Evolutionary conservation across 192 early-diverging fungal species (phyloP), one percentile per base, ranked within the genome.

Genomic region (Coemansia sp.): DNA sequence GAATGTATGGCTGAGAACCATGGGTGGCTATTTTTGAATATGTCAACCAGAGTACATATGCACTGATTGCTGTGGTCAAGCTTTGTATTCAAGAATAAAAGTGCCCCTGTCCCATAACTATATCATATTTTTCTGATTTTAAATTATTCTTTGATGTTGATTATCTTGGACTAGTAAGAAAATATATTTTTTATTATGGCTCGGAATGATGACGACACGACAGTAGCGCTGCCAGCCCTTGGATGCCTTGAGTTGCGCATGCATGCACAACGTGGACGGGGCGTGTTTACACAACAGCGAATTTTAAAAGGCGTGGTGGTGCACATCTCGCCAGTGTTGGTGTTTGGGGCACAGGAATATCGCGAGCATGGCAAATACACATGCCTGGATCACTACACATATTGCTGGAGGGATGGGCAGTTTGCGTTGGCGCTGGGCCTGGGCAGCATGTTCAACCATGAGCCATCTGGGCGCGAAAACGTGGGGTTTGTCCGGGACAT

Each of bases 371-470:
- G 84, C 8, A 73, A 70, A 31, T 60, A 76, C 55, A 86, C 84
- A 1, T 55, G 70, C n/a, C 51, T 84, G 4, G 84, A 84, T 38
- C 74, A 86, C 50, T 86, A 86, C 46, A 86, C 84, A 0, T 86
- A 86, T 43, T 72, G 80, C 19, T 86, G 84, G 84, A 57, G 65
- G 29, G 75, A 69, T 14, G 76, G 65, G 29, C 9, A 78, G 12
- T 83, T 70, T 70, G 84, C 80, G 8, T 60, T 86, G 19, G 83
- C 84, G 0, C 64, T 86, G 39, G 84, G 84, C 0, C 75, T 86
- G 15, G 84, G 84, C 8, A 81, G 81, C 46, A 83, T 83, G 83
- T 86, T 86, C 58, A 84, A 84, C 50, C 83, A 86, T 40, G 69
- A 79, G 59, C 67, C 70, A 6, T 54, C 47, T 12, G 67, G 67